Conservation (phyloP, 345 rosid genomes). For the Passiflora organensis region DNA sequence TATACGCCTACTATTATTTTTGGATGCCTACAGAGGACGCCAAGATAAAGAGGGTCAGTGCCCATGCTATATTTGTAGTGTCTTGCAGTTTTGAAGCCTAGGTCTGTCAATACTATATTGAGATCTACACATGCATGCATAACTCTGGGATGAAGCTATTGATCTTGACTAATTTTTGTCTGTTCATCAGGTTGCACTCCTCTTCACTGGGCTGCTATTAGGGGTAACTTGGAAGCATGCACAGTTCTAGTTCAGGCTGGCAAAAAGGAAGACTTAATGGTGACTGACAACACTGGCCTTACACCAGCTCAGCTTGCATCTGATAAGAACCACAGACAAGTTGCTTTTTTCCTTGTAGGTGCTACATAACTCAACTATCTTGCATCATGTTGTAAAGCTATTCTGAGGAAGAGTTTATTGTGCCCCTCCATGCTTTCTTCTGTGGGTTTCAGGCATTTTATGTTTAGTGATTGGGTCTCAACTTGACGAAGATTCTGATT, state of each 20-base stretch:
- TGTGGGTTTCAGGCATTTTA: slow-evolving; percentile 2
- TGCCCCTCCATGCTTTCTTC: slow-evolving; percentile 2
- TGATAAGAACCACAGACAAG: slow-evolving; percentile 95
- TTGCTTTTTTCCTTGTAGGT: slow-evolving; percentile 98
- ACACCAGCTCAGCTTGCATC: slow-evolving; percentile 99
- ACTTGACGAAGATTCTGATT: not conserved
- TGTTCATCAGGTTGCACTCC: slow-evolving; percentile 83
- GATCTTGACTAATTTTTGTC: slow-evolving; percentile 7
- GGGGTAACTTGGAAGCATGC: slow-evolving; percentile 98
- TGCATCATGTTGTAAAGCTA: slow-evolving; percentile 24
- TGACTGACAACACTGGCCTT: slow-evolving; percentile 86
- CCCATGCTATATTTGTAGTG: not conserved
- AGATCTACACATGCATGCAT: not conserved
- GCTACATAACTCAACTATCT: slow-evolving; percentile 33
- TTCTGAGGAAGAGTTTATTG: slow-evolving; percentile 12
- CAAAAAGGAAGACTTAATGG: slow-evolving; percentile 82
- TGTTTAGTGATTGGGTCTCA: not conserved
- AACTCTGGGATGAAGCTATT: not conserved
- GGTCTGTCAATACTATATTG: too few species aligned
- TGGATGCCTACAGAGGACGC: slow-evolving; percentile 91
- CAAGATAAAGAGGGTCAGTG: slow-evolving; percentile 90
- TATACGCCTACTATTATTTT: slow-evolving; percentile 83
- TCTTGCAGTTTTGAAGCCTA: too few species aligned
- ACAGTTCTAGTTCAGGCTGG: slow-evolving; percentile 98
- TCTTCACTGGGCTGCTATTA: slow-evolving; percentile 98